These are phyloP conservation scores for Epicoccum nigrum DNA, from an alignment of 2,329 filamentous ascomycete genomes.

Conservation along the genomic window DNA sequence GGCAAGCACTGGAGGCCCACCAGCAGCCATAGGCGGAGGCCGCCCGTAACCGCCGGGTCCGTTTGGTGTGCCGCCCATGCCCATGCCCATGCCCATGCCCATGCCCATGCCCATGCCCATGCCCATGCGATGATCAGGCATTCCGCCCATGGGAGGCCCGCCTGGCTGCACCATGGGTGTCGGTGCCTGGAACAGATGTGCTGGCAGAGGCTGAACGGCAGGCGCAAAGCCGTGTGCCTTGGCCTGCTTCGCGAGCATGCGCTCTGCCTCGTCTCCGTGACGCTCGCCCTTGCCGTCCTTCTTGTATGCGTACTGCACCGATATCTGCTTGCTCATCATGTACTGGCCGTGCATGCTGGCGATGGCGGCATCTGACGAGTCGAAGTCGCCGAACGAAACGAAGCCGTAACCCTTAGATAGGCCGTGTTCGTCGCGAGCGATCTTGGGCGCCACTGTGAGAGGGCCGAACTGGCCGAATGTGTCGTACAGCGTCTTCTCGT, in stretches of 20 bases:
- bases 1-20: slow-evolving; percentile 50
- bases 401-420: slow-evolving; percentile 96
- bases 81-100: no score
- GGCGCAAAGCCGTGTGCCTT: slow-evolving; percentile 93
- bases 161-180: slow-evolving; percentile 24
- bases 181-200: slow-evolving; percentile 67
- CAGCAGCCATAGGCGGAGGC: slow-evolving; percentile 24
- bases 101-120: no score
- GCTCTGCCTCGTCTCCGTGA: slow-evolving; percentile 92
- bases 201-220: slow-evolving; percentile 75
- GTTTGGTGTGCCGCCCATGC: slow-evolving; percentile 47
- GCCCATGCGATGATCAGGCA: slow-evolving; percentile 39
- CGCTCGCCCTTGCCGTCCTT: slow-evolving; percentile 97
- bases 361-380: slow-evolving; percentile 89
- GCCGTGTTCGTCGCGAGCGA: slow-evolving; percentile 84
- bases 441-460: slow-evolving; percentile 81
- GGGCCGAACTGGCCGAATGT: slow-evolving; percentile 92
- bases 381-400: slow-evolving; percentile 90
- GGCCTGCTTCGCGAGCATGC: slow-evolving; percentile 87
- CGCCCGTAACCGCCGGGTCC: slow-evolving; percentile 49
- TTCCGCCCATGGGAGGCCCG: slow-evolving; percentile 51
- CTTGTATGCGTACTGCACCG: slow-evolving; percentile 98
- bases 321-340: slow-evolving; percentile 94
- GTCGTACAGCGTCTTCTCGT: slow-evolving; percentile 95
- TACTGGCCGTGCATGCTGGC: slow-evolving; percentile 95